Evolutionary conservation across 2,329 filamentous ascomycete species (phyloP).

Genomic region (Stemphylium lycopersici): DNA sequence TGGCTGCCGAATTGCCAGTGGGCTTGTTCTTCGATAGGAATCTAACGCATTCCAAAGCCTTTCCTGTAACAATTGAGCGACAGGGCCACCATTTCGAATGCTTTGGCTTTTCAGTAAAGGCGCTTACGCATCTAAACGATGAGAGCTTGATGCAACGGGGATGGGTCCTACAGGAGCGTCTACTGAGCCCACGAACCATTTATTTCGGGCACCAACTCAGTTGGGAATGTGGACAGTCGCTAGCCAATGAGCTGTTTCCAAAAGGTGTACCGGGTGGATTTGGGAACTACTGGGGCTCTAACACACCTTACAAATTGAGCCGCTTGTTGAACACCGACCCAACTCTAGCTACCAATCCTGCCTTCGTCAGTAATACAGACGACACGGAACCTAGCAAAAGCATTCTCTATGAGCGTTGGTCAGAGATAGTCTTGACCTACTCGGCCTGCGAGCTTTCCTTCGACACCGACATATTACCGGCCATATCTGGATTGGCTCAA

Average conservation of each 20-base stretch:
- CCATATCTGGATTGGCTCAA: background rate
- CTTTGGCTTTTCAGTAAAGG: background rate
- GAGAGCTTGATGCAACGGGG: background rate
- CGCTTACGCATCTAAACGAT: background rate
- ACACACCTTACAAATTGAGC: background rate
- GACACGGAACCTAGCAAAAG: background rate
- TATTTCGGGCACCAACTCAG: conserved; percentile 1
- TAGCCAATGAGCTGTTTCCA: background rate
- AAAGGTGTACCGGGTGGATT: background rate
- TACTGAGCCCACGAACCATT: background rate
- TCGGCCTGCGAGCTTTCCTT: background rate
- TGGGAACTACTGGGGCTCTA: background rate
- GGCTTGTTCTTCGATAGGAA: background rate
- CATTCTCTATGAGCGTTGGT: background rate
- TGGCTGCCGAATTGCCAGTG: background rate
- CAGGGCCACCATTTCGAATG: background rate
- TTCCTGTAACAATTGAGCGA: background rate
- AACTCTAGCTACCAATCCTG: background rate
- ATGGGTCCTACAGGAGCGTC: conserved; percentile 4
- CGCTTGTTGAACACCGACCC: background rate
- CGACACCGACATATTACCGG: background rate
- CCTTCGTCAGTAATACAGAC: too few species aligned
- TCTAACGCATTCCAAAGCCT: background rate
- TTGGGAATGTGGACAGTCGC: conserved; percentile 3
- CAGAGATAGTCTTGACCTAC: background rate